Base-by-base conservation (phyloP, 2,329 filamentous ascomycete species). In the Diaporthe caulivora region DNA sequence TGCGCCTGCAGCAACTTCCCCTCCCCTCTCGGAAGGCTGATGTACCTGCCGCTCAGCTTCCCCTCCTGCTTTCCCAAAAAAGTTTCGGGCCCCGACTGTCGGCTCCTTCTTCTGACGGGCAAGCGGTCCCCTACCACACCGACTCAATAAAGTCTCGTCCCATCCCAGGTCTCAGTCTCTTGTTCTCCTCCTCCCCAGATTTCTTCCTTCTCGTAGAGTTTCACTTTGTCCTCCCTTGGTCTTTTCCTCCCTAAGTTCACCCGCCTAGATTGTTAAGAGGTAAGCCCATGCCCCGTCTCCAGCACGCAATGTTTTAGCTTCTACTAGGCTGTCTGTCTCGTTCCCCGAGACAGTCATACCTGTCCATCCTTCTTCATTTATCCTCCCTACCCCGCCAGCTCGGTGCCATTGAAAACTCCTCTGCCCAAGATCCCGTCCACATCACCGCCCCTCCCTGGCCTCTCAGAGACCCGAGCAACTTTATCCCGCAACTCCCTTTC, bases 251-350 rank as follows among this genome's bases (percentile, higher is more conserved):
- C 62, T 51, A 29, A n/a, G 18, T 13, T 13, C 62, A 26, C 47
- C 29, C 42, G 51, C 21, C 54, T 54, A 70, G 69, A 74, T 65
- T 68, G 51, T 17, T 29, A 40, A 55, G n/a, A 67, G 62, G 75
- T 70, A 72, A 70, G 75, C 73, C 73, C 73, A 75, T 74, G 77
- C 76, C 77, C 74, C 75, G 78, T 75, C 77, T 75, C 71, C 72
- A 58, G 72, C 76, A 73, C 70, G 64, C 75, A 73, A 69, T 71
- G 72, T 62, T 75, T 75, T 70, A 67, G 47, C 68, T 62, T 40
- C 75, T 75, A 57, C 72, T 71, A 40, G 37, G 7, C 37, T 53
- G 29, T 68, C 53, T 58, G 44, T 62, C 49, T 65, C 57, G 47
- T 54, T 70, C 37, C 68, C 55, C 68, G 54, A 62, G 55, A 37